phyloP scores from a whole-genome alignment of 2,329 filamentous ascomycete genomes.

The Geosmithia putterillii region DNA sequence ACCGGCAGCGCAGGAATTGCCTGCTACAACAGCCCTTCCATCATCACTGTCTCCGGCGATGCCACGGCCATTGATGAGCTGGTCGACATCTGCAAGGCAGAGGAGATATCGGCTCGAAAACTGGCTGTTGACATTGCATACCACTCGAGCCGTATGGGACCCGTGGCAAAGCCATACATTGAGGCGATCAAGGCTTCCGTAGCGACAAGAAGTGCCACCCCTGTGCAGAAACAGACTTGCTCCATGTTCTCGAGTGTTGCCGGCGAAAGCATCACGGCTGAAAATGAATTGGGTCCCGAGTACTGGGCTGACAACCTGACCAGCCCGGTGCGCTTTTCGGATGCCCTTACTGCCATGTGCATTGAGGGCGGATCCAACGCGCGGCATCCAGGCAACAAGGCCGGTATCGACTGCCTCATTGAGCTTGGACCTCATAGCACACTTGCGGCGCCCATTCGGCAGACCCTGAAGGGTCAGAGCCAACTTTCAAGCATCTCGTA shows the following conservation, averaged over 20 bases:
- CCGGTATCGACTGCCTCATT: neutral
- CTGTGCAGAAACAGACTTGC: slow-evolving; percentile 1
- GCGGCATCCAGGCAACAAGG: neutral
- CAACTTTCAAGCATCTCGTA: neutral
- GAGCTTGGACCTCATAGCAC: slow-evolving; percentile 7
- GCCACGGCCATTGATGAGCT: slow-evolving; percentile 10
- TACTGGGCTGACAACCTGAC: slow-evolving; percentile 23
- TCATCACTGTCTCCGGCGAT: slow-evolving; percentile 33
- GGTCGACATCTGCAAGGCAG: neutral
- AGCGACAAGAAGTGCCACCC: neutral
- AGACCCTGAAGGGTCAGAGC: slow-evolving; percentile 5
- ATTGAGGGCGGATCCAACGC: neutral
- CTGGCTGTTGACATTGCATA: slow-evolving; percentile 7
- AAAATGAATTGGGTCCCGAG: slow-evolving; percentile 1
- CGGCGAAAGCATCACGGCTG: slow-evolving; percentile 3
- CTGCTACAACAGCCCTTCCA: slow-evolving; percentile 35
- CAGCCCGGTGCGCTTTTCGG: slow-evolving; percentile 17
- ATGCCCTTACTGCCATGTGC: neutral
- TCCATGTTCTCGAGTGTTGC: slow-evolving; percentile 16
- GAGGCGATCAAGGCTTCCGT: slow-evolving; percentile 1
- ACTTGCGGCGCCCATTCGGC: slow-evolving; percentile 3
- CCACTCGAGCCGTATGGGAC: slow-evolving; percentile 7
- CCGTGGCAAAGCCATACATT: slow-evolving; percentile 7
- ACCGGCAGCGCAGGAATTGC: slow-evolving; percentile 11
- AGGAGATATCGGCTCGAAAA: slow-evolving; percentile 4